Base-by-base conservation (phyloP, 768 basidiomycete species). In the Russula sp. region DNA sequence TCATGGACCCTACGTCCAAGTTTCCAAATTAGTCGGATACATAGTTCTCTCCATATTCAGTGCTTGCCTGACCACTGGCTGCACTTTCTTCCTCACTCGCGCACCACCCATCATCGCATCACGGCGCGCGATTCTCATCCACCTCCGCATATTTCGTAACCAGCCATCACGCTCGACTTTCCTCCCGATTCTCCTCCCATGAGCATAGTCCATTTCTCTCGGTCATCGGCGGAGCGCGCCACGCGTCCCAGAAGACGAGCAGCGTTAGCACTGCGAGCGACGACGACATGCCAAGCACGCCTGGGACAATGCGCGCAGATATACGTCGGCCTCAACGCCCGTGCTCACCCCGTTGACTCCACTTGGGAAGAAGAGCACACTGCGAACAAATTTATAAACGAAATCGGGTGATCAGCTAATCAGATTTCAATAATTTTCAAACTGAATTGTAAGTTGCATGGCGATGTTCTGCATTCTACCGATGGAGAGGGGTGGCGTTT, bases 191-290 rank as follows among this genome's bases (percentile, higher is more conserved):
- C 35, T 43, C 11, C 52, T 32, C 20, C 42, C 25, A 34, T 39
- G 54, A 8, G 55, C 43, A 56, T 43, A 50, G 25, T 57, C 60
- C 13, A 63, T 56, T 35, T 46, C 61, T n/a, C 50, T 62, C 61
- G 36, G 34, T 58, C 32, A 20, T 63, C 6, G 46, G 56, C 7
- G 56, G 61, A 46, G 38, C n/a, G 43, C 61, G 56, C 61, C 29
- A 58, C 43, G 56, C 61, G 13, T 58, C 61, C 56, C 56, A 62
- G 32, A 62, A 62, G 18, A 62, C 49, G 50, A 56, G 55, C 20
- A 42, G 16, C 32, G 45, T 36, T 25, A 58, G 56, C 14, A 52
- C n/a, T 1, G 50, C 45, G 43, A 62, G 43, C 7, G 29, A 10
- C 11, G 57, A 25, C 25, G 53, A 43, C 42, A 58, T 56, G 7